A percentile compares a stretch with the other conserved stretches of the same genome.
phyloP scores from a whole-genome alignment of 768 basidiomycete species.

The Tricholoma saponaceum region DNA sequence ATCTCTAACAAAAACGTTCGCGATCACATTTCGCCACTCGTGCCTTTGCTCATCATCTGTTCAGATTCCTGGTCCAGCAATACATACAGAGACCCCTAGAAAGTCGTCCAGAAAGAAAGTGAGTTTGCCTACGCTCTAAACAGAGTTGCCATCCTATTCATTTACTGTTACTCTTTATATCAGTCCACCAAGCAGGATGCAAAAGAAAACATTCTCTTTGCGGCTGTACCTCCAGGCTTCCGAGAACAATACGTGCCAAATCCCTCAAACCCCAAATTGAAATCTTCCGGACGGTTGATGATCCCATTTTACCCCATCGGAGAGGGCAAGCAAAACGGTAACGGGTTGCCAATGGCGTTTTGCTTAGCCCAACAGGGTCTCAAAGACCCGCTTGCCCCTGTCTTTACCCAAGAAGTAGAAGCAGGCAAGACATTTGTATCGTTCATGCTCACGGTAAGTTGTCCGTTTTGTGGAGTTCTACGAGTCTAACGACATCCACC shows the following conservation, averaged over 20 bases:
- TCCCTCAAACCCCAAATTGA: background rate
- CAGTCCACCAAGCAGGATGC: background rate
- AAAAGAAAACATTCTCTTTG: background rate
- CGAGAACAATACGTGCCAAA: background rate
- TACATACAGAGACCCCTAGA: background rate
- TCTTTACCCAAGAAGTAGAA: background rate
- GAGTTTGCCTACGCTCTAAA: background rate
- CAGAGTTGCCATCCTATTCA: background rate
- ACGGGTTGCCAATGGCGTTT: background rate
- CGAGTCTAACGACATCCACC: background rate
- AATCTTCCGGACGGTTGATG: background rate
- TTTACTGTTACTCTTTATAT: background rate
- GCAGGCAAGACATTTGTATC: background rate
- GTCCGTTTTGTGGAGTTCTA: background rate
- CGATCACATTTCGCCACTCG: background rate
- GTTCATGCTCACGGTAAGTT: background rate
- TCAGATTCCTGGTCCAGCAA: background rate
- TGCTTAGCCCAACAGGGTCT: background rate
- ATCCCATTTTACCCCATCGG: constrained; percentile 1
- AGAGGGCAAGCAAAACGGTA: background rate
- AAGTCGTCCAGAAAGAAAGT: background rate
- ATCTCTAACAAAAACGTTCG: background rate
- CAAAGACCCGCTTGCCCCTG: background rate
- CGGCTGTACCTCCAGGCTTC: background rate
- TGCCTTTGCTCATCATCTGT: background rate